Base-by-base conservation (phyloP, 345 rosid genomes). In the Nephelium lappaceum region DNA sequence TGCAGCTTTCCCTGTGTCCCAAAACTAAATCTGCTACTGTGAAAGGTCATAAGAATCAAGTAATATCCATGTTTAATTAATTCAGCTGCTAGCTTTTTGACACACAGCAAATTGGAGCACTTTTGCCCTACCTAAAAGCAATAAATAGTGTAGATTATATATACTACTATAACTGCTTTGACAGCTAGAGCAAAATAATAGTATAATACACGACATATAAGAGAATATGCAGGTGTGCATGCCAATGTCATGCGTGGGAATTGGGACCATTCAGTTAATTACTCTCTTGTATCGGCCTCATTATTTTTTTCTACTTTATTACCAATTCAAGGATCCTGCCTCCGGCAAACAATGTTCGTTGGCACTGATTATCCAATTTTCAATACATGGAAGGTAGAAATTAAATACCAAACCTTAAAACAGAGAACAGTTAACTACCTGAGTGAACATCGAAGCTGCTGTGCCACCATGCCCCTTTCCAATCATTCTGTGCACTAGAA, bases 381-480 rank as follows among this genome's bases (percentile, higher is more conserved):
- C 55, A 51, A 71, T 36, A 67, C 25, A 21, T 39, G 27, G 45
- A 38, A 66, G 21, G 45, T 5, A 12, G 45, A 69, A 73, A 18
- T 61, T 43, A 69, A 45, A 73, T 25, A 4, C 24, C 55, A 43
- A 61, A 51, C 11, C 38, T 42, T 11, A 25, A 39, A 69, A 68
- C 18, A 5, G 53, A 31, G 76, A 21, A 42, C 14, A 61, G 77
- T 47, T 8, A 58, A 70, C 69, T 80, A 96, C 98, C 98, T 81
- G 97, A 88, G 27, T 85, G 86, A 76, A 83, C 81, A 51, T 84
- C 84, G 77, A 93, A 86, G 86, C 89, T 90, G 83, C 94, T 88
- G 85, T 94, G 98, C 98, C 97, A 91, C 98, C 99, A 96, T 25
- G 93, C 91, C 57, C 99, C 99, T 79, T 90, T 93, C 98, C 99